phyloP scores from a whole-genome alignment of 2,329 filamentous ascomycete species.

The Epichloe scottii region DNA sequence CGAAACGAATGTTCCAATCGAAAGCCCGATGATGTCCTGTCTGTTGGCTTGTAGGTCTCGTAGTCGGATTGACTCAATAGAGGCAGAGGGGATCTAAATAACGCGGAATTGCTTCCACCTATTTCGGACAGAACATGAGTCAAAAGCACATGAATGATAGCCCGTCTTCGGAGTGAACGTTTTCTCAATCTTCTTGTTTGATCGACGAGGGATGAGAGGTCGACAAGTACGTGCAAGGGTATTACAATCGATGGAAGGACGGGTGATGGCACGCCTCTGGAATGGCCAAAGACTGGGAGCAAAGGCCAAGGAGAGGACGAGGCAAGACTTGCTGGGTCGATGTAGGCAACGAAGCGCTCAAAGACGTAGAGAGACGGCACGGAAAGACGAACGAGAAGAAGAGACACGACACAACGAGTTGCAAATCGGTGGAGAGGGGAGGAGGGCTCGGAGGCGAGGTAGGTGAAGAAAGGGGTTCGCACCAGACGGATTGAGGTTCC shows the following conservation, averaged over 20 bases:
- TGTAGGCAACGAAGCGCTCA: conserved; percentile 16
- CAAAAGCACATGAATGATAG: conserved; percentile 6
- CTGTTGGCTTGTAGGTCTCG: neutral
- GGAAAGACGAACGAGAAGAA: conserved; percentile 11
- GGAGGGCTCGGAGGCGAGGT: conserved; percentile 12
- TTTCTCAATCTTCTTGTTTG: neutral
- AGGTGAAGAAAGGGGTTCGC: conserved; percentile 20
- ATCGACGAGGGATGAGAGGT: neutral
- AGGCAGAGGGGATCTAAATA: conserved; percentile 19
- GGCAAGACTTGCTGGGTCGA: conserved; percentile 11
- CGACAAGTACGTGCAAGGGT: conserved; percentile 8
- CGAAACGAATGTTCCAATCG: conserved; percentile 26
- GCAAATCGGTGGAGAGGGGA: conserved; percentile 3
- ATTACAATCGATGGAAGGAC: conserved; percentile 16
- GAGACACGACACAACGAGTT: conserved; percentile 8
- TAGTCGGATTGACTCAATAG: conserved; percentile 10
- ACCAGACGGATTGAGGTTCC: conserved; percentile 8
- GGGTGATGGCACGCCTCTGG: conserved; percentile 14
- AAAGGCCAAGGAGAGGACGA: conserved; percentile 10
- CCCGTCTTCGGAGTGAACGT: neutral
- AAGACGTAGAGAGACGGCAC: conserved; percentile 3
- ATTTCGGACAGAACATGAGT: conserved; percentile 20
- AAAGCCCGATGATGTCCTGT: conserved; percentile 3
- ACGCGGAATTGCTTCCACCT: conserved; percentile 17
- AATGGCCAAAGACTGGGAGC: conserved; percentile 7